phyloP scores from a whole-genome alignment of 2,329 filamentous ascomycete genomes.

The Exophiala alcalophila region DNA sequence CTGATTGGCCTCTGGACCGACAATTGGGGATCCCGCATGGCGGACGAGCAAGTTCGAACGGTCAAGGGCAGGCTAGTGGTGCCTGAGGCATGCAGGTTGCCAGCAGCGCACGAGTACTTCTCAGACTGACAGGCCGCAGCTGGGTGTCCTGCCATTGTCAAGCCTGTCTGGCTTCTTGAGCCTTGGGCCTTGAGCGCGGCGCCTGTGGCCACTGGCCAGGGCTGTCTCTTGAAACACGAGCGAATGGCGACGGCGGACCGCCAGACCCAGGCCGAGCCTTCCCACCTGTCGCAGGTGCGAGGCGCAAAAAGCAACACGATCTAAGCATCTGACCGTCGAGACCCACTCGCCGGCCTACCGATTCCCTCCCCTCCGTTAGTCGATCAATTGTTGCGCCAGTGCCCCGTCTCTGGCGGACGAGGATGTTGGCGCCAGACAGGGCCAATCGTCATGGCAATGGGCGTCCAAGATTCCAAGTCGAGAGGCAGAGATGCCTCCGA shows the following conservation, averaged over 20 bases:
- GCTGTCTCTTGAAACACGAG: conserved; percentile 20
- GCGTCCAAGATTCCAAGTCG: no score
- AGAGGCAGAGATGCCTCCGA: no score
- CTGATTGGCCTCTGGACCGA: conserved; percentile 17
- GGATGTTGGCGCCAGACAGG: conserved; percentile 19
- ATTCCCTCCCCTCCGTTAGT: no score
- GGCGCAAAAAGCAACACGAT: conserved; percentile 27
- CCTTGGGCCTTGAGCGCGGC: conserved; percentile 14
- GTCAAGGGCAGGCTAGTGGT: conserved; percentile 19
- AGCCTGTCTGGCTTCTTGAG: conserved; percentile 15
- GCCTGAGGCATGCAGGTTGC: conserved; percentile 2
- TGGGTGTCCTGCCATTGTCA: conserved; percentile 13
- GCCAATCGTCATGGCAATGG: conserved; percentile 16
- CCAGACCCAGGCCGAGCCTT: conserved; percentile 12
- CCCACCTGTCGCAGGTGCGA: conserved; percentile 19
- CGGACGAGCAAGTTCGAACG: conserved; percentile 14
- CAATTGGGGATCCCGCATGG: conserved; percentile 16
- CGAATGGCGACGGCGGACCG: conserved; percentile 16
- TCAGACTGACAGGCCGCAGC: conserved; percentile 22
- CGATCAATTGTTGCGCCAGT: conserved; percentile 15
- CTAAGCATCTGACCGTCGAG: conserved; percentile 21
- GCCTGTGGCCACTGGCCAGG: conserved; percentile 10
- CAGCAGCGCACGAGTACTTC: conserved; percentile 18
- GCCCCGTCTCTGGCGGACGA: conserved; percentile 22
- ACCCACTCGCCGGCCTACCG: conserved; percentile 20